Base-by-base conservation (phyloP, 2,329 filamentous ascomycete species). In the Reticulascus tulasneorum region DNA sequence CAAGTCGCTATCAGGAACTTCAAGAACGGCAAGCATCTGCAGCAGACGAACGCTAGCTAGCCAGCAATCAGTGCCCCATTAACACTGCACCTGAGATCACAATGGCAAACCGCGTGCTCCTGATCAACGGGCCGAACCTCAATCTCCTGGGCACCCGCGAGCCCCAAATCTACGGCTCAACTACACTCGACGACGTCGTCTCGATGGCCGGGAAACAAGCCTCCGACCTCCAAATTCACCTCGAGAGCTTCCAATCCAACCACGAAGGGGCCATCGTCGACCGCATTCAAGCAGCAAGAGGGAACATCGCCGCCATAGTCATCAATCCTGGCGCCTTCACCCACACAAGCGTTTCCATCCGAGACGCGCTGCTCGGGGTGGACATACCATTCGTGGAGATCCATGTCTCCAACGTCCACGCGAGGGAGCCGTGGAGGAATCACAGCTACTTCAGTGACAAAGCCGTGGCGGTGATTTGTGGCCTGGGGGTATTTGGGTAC, bases 91-190 rank as follows among this genome's bases (percentile, higher is more conserved):
- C n/a, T n/a, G n/a, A n/a, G n/a, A 13, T 16, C 44, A 50, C 18
- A 29, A 66, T 65, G 58, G 40, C 59, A 21, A 61, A 59, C 38
- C 57, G 52, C 35, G 79, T 88, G 53, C 79, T 88, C 48, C 69
- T 88, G 47, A 79, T 89, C 66, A 88, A 88, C 60, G 84, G 85
- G n/a, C 84, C 84, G 21, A 90, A 90, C 58, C 80, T 90, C 50
- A 89, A 89, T 63, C 79, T 90, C 32, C 74, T 90, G 20, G 85
- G 85, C 23, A 82, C 77, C 10, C 73, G 86, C 16, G 84, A 91
- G 56, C 84, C 85, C 12, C 64, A 78, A 19, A 73, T 87, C 50
- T 89, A 90, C 64, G 85, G 85, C 53, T 69, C 66, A 42, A 79
- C 78, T 1, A 87, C 84, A 0, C 77, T 90, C 10, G 33, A 65